A percentile compares a stretch with the other conserved stretches of the same genome.
Conservation (phyloP, 176 grass and related monocot genomes). For the Aegilops sharonensis region DNA sequence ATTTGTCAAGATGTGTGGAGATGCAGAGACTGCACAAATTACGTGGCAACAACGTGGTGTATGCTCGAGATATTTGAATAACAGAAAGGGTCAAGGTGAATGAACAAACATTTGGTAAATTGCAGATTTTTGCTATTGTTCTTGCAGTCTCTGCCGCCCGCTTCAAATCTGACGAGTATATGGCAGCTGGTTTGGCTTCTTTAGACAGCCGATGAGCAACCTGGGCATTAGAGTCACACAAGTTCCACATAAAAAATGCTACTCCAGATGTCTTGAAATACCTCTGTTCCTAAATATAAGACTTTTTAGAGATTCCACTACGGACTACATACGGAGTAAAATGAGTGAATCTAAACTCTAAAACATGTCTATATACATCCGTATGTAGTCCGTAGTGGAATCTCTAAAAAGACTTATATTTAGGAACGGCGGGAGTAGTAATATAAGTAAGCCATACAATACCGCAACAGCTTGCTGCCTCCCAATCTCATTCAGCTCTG, state of each 20-base stretch:
- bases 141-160: conserved; percentile 74
- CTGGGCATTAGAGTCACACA: conserved; percentile 34
- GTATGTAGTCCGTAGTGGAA: too few relatives aligned
- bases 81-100: neutral
- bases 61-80: neutral
- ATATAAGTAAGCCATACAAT: conserved; percentile 36
- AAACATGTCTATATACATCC: too few relatives aligned
- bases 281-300: too few relatives aligned
- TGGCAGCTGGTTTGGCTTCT: conserved; percentile 59
- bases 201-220: conserved; percentile 69
- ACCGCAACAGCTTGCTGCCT: conserved; percentile 76
- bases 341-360: too few relatives aligned
- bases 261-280: neutral
- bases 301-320: too few relatives aligned
- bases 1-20: neutral
- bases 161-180: conserved; percentile 95
- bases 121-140: conserved; percentile 64
- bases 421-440: neutral
- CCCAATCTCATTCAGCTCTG: conserved; percentile 82
- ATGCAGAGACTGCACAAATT: neutral
- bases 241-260: conserved; percentile 41
- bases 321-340: too few relatives aligned
- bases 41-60: neutral
- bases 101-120: conserved; percentile 61
- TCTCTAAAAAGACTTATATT: too few relatives aligned